Base-by-base conservation (phyloP, 192 early-diverging fungal species). In the Coemansia guatemalensis region DNA sequence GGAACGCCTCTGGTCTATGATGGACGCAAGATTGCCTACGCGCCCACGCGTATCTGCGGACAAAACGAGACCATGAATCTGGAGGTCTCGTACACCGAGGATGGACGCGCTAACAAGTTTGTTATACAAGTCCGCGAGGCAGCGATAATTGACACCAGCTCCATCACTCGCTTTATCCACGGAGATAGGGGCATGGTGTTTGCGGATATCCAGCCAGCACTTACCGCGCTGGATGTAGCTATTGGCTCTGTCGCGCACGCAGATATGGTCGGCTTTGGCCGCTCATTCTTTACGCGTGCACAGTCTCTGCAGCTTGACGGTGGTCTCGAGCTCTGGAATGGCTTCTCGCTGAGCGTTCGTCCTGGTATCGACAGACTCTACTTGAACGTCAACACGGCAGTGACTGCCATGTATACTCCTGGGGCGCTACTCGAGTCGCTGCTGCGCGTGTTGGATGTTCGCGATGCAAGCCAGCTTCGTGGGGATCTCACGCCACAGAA, bases 271-370 rank as follows among this genome's bases (percentile, higher is more conserved):
- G 92, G 88, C 25, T 90, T 94, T 54, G 88, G 91, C 12, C 85
- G 94, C 1, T 97, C 93, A 29, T 97, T 98, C 82, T 97, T 91
- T 67, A 97, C 93, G 1, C 85, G 89, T n/a, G 80, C 85, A 12
- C 83, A 82, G 59, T 67, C 74, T 2, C 53, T 48, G 39, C 54
- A 58, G 29, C 82, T 86, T 0, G 75, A 69, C 5, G 89, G 93
- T 52, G 93, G 95, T 17, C 84, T 89, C 22, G 92, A 95, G 82
- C 86, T 94, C 5, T 95, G 95, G 95, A 88, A 89, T 68, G 96
- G 96, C 17, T 94, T 91, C 69, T 95, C 94, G 63, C 93, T 95
- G 55, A 92, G 90, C 29, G 85, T 94, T 30, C 84, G 91, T 8
- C 93, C 94, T 6, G 82, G 89, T 23, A 33, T 67, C n/a, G 91